Conservation (phyloP, 2,329 filamentous ascomycete genomes). For the Teratosphaeria nubilosa region DNA sequence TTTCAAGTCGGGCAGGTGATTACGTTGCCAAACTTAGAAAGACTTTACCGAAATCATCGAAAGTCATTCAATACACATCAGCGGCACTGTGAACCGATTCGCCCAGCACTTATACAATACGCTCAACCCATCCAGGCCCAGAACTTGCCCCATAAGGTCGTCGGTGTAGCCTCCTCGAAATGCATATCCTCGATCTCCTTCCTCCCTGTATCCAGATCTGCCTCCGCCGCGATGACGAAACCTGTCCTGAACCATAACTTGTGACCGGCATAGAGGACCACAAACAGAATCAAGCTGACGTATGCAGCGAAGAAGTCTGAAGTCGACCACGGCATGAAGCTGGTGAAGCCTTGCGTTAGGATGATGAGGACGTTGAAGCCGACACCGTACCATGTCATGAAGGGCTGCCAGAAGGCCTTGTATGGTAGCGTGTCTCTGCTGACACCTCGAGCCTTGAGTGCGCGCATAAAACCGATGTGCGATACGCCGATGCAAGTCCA, state of each 20-base stretch:
- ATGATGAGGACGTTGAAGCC: constrained; percentile 59
- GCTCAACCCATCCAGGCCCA: constrained; percentile 18
- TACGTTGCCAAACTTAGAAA: too few relatives aligned
- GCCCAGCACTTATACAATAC: background rate
- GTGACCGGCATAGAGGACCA: constrained; percentile 58
- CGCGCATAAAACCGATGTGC: constrained; percentile 62
- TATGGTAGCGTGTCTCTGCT: constrained; percentile 60
- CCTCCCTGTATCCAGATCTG: constrained; percentile 34
- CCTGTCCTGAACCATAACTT: constrained; percentile 48
- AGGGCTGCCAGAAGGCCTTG: constrained; percentile 59
- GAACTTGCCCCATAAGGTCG: constrained; percentile 24
- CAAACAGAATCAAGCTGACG: constrained; percentile 63
- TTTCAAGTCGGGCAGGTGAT: too few relatives aligned
- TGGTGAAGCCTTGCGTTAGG: constrained; percentile 65
- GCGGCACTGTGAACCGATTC: background rate
- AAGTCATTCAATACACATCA: background rate
- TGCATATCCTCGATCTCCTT: constrained; percentile 27
- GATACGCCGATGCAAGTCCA: constrained; percentile 60
- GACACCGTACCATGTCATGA: constrained; percentile 58
- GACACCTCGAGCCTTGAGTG: constrained; percentile 58
- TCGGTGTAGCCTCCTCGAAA: constrained; percentile 23
- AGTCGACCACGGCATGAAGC: constrained; percentile 63
- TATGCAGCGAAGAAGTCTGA: constrained; percentile 65
- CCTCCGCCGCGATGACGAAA: constrained; percentile 32
- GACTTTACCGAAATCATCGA: background rate